These are phyloP conservation scores for Naegleria fowleri DNA, from an alignment of 208 protist genomes.

Conservation along the genomic window DNA sequence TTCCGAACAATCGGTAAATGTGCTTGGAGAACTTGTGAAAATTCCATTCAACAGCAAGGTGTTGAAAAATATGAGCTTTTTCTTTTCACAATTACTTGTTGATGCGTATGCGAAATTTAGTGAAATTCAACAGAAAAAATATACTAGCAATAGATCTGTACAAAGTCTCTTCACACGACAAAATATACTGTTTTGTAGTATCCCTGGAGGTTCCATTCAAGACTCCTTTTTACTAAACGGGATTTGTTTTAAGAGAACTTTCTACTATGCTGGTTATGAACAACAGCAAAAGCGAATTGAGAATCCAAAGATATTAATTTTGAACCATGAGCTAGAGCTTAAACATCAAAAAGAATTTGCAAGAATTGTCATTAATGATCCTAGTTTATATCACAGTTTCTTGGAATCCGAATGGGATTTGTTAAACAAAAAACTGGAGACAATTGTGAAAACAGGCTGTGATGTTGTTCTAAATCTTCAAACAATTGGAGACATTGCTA, in stretches of 20 bases:
- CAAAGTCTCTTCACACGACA: slow-evolving; percentile 95
- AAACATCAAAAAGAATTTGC: slow-evolving; percentile 99
- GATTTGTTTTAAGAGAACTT: slow-evolving; percentile 99
- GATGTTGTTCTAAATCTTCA: slow-evolving; percentile 97
- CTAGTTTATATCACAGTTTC: slow-evolving; percentile 96
- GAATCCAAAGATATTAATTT: slow-evolving; percentile 94
- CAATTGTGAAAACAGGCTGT: slow-evolving; percentile 91
- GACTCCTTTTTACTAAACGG: slow-evolving; percentile 98
- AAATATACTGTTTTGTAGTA: slow-evolving; percentile 99
- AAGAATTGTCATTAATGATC: slow-evolving; percentile 95
- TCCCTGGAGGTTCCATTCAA: slow-evolving; percentile 94
- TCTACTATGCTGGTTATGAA: slow-evolving; percentile 99
- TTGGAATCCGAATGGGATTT: slow-evolving; percentile 99
- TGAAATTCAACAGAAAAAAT: slow-evolving; percentile 96
- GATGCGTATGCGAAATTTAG: slow-evolving; percentile 53
- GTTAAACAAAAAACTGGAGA: slow-evolving; percentile 99
- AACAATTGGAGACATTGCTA: slow-evolving; percentile 99
- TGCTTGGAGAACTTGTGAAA: not conserved
- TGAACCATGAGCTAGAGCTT: slow-evolving; percentile 99
- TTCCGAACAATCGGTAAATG: not conserved
- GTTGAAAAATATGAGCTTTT: not conserved
- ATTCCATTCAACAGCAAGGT: slow-evolving; percentile 16
- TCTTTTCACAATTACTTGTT: not conserved
- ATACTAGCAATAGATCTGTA: slow-evolving; percentile 95
- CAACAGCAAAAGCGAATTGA: slow-evolving; percentile 97